phyloP scores from a whole-genome alignment of 129 eudicot genomes.

The Lactuca saligna region DNA sequence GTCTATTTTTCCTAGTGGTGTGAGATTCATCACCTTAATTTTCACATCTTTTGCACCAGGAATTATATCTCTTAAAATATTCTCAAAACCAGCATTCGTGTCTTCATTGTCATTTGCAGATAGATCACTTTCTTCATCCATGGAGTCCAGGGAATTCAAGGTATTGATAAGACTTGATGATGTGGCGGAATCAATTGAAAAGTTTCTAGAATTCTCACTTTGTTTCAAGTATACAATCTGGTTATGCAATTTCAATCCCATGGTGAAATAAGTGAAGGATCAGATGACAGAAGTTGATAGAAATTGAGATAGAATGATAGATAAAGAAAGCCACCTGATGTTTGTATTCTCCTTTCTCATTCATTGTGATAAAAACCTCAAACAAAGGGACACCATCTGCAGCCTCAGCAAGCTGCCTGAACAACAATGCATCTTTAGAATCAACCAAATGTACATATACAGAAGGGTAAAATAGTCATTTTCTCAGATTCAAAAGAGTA shows the following conservation, averaged over 20 bases:
- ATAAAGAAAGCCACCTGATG: constrained; percentile 67
- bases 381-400: constrained; percentile 80
- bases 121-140: constrained; percentile 42
- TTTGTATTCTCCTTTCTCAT: constrained; percentile 66
- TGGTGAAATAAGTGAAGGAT: constrained; percentile 1
- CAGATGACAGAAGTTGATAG: not conserved
- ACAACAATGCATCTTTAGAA: constrained; percentile 7
- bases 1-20: constrained; percentile 60
- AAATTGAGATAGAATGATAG: constrained; percentile 8
- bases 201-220: constrained; percentile 39
- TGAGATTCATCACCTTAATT: constrained; percentile 81
- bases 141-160: constrained; percentile 43
- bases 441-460: not conserved
- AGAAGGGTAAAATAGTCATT: not conserved
- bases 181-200: constrained; percentile 41
- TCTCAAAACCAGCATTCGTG: constrained; percentile 54
- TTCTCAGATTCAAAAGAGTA: not conserved
- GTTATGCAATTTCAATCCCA: constrained; percentile 23
- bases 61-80: constrained; percentile 63
- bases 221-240: constrained; percentile 92
- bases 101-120: constrained; percentile 52
- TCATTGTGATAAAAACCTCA: constrained; percentile 69
- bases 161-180: constrained; percentile 38
- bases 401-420: constrained; percentile 88
- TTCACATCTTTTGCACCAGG: constrained; percentile 62